These are phyloP conservation scores for Didymellaceae sp. DNA, from an alignment of 2,329 filamentous ascomycete genomes.

Conservation along the genomic window DNA sequence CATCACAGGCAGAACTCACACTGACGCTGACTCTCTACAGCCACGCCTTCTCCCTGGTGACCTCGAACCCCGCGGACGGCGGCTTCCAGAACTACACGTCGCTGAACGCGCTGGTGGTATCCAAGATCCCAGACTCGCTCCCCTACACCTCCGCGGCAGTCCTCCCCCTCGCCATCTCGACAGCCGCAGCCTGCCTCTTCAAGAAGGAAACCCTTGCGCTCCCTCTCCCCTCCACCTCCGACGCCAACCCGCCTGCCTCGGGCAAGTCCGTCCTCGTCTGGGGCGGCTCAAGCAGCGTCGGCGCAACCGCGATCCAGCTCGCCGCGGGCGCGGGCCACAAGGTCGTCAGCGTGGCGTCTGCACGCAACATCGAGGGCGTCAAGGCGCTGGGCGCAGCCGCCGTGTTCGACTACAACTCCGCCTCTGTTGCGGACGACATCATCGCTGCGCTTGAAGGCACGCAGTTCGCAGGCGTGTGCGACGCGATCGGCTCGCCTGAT, in stretches of 20 bases:
- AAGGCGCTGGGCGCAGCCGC: slow-evolving; percentile 39
- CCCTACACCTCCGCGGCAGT: slow-evolving; percentile 50
- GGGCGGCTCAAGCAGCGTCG: slow-evolving; percentile 56
- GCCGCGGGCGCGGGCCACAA: slow-evolving; percentile 50
- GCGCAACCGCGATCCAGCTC: slow-evolving; percentile 55
- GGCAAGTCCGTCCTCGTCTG: slow-evolving; percentile 56
- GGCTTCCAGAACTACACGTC: slow-evolving; percentile 48
- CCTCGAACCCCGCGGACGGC: slow-evolving; percentile 28
- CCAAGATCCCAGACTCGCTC: slow-evolving; percentile 49
- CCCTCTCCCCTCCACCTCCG: slow-evolving; percentile 46
- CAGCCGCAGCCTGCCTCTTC: slow-evolving; percentile 54
- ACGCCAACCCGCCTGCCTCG: slow-evolving; percentile 36
- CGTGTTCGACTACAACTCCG: slow-evolving; percentile 44
- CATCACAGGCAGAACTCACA: too few relatives aligned
- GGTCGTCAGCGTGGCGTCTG: slow-evolving; percentile 50
- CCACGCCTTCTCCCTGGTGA: slow-evolving; percentile 36
- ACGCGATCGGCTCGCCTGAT: slow-evolving; percentile 41
- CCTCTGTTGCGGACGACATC: slow-evolving; percentile 46
- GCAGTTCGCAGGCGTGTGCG: slow-evolving; percentile 53
- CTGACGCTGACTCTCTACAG: slow-evolving; percentile 17
- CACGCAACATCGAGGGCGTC: slow-evolving; percentile 38
- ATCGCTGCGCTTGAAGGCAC: slow-evolving; percentile 50
- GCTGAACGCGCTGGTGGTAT: slow-evolving; percentile 36
- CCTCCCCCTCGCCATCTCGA: slow-evolving; percentile 54
- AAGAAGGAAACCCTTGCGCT: slow-evolving; percentile 49